Conservation (phyloP, 2,329 filamentous ascomycete genomes). For the Fusarium hainanense region DNA sequence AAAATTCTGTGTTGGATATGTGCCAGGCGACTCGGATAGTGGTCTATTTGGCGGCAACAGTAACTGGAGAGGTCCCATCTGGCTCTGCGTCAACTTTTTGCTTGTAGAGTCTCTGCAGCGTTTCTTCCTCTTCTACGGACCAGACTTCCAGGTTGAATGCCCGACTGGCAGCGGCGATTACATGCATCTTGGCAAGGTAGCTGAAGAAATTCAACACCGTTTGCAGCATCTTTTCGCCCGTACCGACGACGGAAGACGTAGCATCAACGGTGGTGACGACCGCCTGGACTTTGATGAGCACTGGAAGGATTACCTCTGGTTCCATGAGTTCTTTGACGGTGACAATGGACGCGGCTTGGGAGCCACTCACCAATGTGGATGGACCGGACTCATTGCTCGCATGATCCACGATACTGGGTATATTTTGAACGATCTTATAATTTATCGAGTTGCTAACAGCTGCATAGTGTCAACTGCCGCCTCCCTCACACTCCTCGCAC, state of each 20-base stretch:
- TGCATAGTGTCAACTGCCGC: conserved; percentile 80
- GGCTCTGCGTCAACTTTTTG: conserved; percentile 95
- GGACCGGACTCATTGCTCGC: conserved; percentile 94
- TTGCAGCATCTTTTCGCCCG: conserved; percentile 91
- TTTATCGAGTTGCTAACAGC: conserved; percentile 53
- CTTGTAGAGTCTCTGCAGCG: conserved; percentile 93
- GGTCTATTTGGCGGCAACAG: conserved; percentile 96
- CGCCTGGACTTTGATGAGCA: conserved; percentile 89
- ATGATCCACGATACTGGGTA: conserved; percentile 98
- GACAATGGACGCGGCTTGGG: conserved; percentile 90
- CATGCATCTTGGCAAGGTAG: conserved; percentile 95
- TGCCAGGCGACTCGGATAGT: conserved; percentile 96
- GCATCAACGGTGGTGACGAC: conserved; percentile 87
- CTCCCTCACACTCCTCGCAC: conserved; percentile 93
- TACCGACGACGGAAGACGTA: conserved; percentile 85
- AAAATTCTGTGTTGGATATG: conserved; percentile 86
- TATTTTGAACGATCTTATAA: conserved; percentile 50
- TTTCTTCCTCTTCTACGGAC: conserved; percentile 96
- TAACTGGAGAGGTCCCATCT: conserved; percentile 96
- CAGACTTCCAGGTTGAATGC: conserved; percentile 88
- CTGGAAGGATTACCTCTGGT: conserved; percentile 89
- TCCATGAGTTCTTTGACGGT: conserved; percentile 97
- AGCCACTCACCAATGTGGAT: conserved; percentile 93
- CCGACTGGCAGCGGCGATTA: conserved; percentile 92
- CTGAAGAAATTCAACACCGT: conserved; percentile 94